Evolutionary conservation across 352 stramenopile genomes (phyloP).

Genomic region (Phytophthora tubulina): DNA sequence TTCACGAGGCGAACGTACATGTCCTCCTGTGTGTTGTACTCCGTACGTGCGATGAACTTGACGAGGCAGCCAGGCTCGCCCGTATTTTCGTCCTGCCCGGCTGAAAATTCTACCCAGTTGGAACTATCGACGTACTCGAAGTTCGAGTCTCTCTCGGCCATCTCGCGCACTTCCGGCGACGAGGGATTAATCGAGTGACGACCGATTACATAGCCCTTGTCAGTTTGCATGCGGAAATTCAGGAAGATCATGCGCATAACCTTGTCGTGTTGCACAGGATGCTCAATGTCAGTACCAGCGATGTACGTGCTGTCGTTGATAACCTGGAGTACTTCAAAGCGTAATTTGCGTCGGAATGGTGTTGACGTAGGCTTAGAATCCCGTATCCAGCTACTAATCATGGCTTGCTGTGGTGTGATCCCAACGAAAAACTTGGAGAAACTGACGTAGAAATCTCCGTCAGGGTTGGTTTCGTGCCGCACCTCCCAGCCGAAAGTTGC

Average conservation of each 20-base stretch:
- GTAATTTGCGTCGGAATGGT: slow-evolving; percentile 48
- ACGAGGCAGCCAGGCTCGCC: slow-evolving; percentile 56
- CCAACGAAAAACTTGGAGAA: slow-evolving; percentile 60
- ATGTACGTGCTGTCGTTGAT: slow-evolving; percentile 67
- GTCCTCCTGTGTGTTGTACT: slow-evolving; percentile 72
- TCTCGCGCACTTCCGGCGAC: slow-evolving; percentile 46
- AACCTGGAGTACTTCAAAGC: slow-evolving; percentile 55
- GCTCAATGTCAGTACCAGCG: slow-evolving; percentile 52
- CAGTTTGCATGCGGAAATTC: slow-evolving; percentile 62
- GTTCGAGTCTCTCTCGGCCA: slow-evolving; percentile 41
- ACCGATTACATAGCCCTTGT: slow-evolving; percentile 65
- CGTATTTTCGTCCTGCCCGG: slow-evolving; percentile 37
- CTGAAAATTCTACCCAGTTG: slow-evolving; percentile 66
- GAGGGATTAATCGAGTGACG: slow-evolving; percentile 67
- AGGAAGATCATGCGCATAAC: slow-evolving; percentile 59
- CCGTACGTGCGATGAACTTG: slow-evolving; percentile 69
- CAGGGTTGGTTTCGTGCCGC: slow-evolving; percentile 47
- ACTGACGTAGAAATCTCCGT: slow-evolving; percentile 58
- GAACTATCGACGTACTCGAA: slow-evolving; percentile 68
- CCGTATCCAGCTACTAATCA: slow-evolving; percentile 52
- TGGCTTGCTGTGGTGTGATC: slow-evolving; percentile 52
- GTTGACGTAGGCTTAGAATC: slow-evolving; percentile 37
- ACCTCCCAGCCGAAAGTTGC: slow-evolving; percentile 71
- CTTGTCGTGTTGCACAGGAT: slow-evolving; percentile 59
- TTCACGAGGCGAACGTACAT: slow-evolving; percentile 63